These are phyloP conservation scores for Aphanomyces stellatus DNA, from an alignment of 352 stramenopile genomes.

Conservation along the genomic window DNA sequence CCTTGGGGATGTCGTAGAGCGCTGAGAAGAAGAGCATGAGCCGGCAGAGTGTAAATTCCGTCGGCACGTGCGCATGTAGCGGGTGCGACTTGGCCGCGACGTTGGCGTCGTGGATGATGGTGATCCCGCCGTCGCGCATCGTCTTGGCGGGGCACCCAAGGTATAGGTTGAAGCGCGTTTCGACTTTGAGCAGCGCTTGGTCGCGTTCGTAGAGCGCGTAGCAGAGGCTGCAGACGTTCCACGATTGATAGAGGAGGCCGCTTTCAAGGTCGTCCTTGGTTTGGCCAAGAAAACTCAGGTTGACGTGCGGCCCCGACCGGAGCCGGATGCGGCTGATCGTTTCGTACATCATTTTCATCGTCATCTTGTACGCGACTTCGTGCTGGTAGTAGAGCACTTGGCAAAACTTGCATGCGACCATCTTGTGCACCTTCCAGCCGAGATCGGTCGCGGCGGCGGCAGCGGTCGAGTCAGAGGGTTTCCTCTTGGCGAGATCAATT, in stretches of 20 bases:
- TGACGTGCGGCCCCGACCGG: conserved; percentile 22
- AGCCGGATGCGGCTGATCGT: conserved; percentile 60
- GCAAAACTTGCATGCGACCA: conserved; percentile 75
- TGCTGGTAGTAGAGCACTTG: conserved; percentile 53
- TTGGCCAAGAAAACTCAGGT: not conserved
- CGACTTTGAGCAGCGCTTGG: conserved; percentile 60
- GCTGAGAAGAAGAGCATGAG: conserved; percentile 69
- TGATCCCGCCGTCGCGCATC: conserved; percentile 33
- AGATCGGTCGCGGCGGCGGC: conserved; percentile 5
- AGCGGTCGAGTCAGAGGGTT: too few species aligned
- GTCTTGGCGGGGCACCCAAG: conserved; percentile 37
- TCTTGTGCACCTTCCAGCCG: conserved; percentile 43
- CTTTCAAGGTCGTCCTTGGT: conserved; percentile 10
- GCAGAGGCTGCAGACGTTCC: conserved; percentile 76
- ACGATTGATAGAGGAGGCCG: conserved; percentile 50
- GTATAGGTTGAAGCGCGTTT: conserved; percentile 45
- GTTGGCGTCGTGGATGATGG: conserved; percentile 38
- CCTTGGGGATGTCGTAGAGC: conserved; percentile 72
- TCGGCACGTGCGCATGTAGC: conserved; percentile 30
- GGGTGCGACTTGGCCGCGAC: conserved; percentile 35
- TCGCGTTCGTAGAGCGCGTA: conserved; percentile 82
- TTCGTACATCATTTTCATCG: conserved; percentile 80
- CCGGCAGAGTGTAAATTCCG: conserved; percentile 66
- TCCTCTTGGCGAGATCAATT: not conserved
- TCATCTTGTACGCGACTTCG: conserved; percentile 84